Base-by-base conservation (phyloP, 148 eudicot genomes). In the Amaranthus hypochondriacus region DNA sequence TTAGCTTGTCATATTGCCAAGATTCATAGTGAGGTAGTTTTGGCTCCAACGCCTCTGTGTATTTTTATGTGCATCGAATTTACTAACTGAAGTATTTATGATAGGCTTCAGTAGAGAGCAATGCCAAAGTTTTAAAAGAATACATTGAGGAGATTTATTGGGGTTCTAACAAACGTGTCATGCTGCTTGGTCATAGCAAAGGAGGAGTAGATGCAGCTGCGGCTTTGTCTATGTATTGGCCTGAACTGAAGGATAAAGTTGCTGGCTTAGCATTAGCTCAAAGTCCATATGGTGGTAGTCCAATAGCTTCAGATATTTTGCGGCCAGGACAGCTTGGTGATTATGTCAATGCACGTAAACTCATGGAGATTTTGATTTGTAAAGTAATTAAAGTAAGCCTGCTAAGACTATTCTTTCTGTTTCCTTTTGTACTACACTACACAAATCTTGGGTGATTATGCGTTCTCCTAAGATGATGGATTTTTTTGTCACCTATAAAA, bases 231-330 rank as follows among this genome's bases (percentile, higher is more conserved):
- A 87, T 95, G 90, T 90, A 95, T 79, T 95, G 99, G 97, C 81
- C 89, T 75, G 97, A 90, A 66, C 78, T 95, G 79, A 90, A 89
- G 82, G 97, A 90, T 73, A 95, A 90, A 79, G 99, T 95, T 75
- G 96, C 93, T 44, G 99, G 99, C 48, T 78, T 95, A 80, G 97
- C 83, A 55, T 88, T 92, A 74, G 89, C 99, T 48, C 97, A 95
- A 79, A 92, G 97, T 81, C 99, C 99, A n/a, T 95, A 92, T 54
- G 99, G 97, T 57, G 99, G 99, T 53, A 92, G 96, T 79, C 99
- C 99, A 62, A 89, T 95, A 66, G 99, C 97, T 80, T 92, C 99
- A 42, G 99, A 95, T 82, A 89, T 95, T 54, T 81, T 95, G 59
- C 86, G 97, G 75, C 83, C 85, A 74, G 99, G 99, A 18, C 99